Base-by-base conservation (phyloP, 768 basidiomycete species). In the Wakefieldia striispora region DNA sequence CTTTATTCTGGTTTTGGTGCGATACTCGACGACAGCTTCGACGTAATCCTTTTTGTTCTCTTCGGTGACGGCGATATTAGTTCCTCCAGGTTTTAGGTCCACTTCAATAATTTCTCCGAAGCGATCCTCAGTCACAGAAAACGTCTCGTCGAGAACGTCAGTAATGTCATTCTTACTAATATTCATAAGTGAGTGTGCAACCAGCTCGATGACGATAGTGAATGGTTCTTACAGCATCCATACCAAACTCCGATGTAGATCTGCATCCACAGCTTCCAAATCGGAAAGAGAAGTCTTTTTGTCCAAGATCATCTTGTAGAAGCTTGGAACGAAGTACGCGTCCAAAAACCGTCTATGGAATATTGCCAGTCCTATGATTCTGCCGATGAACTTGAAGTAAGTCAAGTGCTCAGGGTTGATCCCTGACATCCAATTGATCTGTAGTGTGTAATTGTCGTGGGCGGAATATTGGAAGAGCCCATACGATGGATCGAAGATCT, bases 361-460 rank as follows among this genome's bases (percentile, higher is more conserved):
- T 49, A 88, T 81, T 3, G 84, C 88, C 16, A 89, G 74, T 17
- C 88, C 88, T 49, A 89, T 70, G 38, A 80, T 77, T 41, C 86
- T 78, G 17, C 88, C 88, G 35, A 88, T 86, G 63, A 91, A 89
- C 67, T 83, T 88, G 77, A 87, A 91, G 62, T 90, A 90, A 55
- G 81, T 84, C 50, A 87, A 70, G 59, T 87, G 84, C 50, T 89
- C 88, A 1, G 85, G 84, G 50, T 88, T 88, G 51, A 89, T 80
- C 19, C 79, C 83, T 1, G 85, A 86, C 37, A 81, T 82, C 24
- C 84, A 84, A 55, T 89, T 90, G 64, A 90, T 86, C 67, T 88
- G 85, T 4, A 90, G 76, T 1, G 87, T 88, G 59, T 88, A 89
- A 57, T 86, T 86, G 72, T 90, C 88, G 58, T 83, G 82, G 4